phyloP scores from a whole-genome alignment of 768 basidiomycete species.

The Chiua virens region DNA sequence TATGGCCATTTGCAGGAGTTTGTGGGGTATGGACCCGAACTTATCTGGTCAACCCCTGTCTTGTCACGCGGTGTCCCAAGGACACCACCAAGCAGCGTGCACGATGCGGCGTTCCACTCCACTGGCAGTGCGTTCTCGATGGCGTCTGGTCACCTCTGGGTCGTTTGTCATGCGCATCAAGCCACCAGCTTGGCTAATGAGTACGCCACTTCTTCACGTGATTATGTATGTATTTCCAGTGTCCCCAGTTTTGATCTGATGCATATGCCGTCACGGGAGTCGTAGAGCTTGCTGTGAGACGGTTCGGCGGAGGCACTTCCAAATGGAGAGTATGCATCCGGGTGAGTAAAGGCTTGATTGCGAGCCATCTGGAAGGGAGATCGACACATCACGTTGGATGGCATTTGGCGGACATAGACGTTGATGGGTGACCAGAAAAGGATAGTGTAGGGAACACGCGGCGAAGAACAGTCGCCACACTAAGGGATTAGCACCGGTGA shows the following conservation, averaged over 20 bases:
- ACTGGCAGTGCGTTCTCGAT: conserved; percentile 11
- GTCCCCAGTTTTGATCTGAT: conserved; percentile 10
- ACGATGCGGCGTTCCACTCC: conserved; percentile 14
- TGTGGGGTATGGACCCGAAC: background rate
- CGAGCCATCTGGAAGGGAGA: conserved; percentile 8
- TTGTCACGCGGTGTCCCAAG: conserved; percentile 11
- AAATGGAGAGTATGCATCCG: background rate
- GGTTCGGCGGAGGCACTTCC: background rate
- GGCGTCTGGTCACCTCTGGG: conserved; percentile 10
- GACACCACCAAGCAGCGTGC: conserved; percentile 1
- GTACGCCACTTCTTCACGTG: conserved; percentile 14
- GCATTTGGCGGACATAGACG: conserved; percentile 15
- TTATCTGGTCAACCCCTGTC: conserved; percentile 6
- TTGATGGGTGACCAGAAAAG: conserved; percentile 17
- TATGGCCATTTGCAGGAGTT: background rate
- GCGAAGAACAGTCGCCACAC: conserved; percentile 4
- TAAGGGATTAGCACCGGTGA: conserved; percentile 1
- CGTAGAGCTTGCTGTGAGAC: background rate
- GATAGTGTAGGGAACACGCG: conserved; percentile 17
- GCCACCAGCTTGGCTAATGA: conserved; percentile 10
- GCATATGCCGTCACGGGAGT: conserved; percentile 16
- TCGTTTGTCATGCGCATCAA: conserved; percentile 15
- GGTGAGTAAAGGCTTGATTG: background rate
- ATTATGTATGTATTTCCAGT: background rate
- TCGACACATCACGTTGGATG: conserved; percentile 19